These are phyloP conservation scores for Cryphonectria naterciae DNA, from an alignment of 2,329 filamentous ascomycete species.

Conservation along the genomic window DNA sequence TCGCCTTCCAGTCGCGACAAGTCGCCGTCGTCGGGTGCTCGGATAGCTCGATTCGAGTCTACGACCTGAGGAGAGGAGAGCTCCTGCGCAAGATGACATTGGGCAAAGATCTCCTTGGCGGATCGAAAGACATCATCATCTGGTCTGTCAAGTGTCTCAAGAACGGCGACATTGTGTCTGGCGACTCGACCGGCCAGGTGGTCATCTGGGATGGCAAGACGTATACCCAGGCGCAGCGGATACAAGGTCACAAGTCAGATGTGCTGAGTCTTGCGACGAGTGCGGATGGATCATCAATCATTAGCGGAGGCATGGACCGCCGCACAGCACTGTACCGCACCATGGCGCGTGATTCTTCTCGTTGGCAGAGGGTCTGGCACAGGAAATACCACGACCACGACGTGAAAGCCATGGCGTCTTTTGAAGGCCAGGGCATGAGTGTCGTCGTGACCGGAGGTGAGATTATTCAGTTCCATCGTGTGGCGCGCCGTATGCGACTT, in stretches of 20 bases:
- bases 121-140: slow-evolving; percentile 83
- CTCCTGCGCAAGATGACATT: slow-evolving; percentile 82
- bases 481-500: neutral
- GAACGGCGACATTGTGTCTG: slow-evolving; percentile 89
- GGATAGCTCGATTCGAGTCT: slow-evolving; percentile 93
- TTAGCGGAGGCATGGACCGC: slow-evolving; percentile 91
- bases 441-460: slow-evolving; percentile 89
- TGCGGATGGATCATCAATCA: slow-evolving; percentile 76
- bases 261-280: slow-evolving; percentile 86
- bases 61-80: slow-evolving; percentile 79
- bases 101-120: slow-evolving; percentile 75
- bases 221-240: slow-evolving; percentile 83
- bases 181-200: slow-evolving; percentile 91
- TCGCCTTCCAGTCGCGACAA: slow-evolving; percentile 85
- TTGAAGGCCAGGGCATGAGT: slow-evolving; percentile 81
- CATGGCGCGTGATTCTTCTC: slow-evolving; percentile 59
- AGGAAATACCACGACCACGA: slow-evolving; percentile 89
- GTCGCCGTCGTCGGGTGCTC: slow-evolving; percentile 88
- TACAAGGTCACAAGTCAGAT: slow-evolving; percentile 87
- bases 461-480: slow-evolving; percentile 32
- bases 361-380: slow-evolving; percentile 87
- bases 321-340: slow-evolving; percentile 82
- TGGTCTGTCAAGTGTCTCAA: slow-evolving; percentile 91
- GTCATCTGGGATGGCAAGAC: slow-evolving; percentile 93
- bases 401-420: slow-evolving; percentile 91